These are phyloP conservation scores for Suillus americanus DNA, from an alignment of 768 basidiomycete genomes.

Conservation along the genomic window DNA sequence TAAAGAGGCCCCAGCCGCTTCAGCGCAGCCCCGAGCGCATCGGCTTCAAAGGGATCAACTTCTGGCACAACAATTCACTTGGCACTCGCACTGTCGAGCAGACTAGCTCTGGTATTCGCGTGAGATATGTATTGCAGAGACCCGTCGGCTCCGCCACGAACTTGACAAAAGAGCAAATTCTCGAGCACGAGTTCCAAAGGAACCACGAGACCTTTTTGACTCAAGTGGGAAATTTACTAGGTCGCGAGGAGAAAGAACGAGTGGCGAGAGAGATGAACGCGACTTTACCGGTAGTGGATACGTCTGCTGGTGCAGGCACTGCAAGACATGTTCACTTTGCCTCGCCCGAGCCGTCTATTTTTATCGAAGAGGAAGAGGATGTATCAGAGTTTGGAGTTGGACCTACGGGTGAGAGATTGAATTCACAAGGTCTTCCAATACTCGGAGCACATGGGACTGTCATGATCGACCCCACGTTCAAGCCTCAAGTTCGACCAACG, in stretches of 20 bases:
- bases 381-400: conserved; percentile 12
- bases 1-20: conserved; percentile 28
- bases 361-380: conserved; percentile 11
- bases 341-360: conserved; percentile 10
- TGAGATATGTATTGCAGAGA: conserved; percentile 22
- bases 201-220: conserved; percentile 18
- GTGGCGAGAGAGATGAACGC: conserved; percentile 11
- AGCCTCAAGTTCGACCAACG: background rate
- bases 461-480: conserved; percentile 9
- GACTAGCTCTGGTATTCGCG: background rate
- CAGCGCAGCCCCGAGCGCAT: conserved; percentile 29
- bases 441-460: conserved; percentile 19
- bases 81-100: conserved; percentile 14
- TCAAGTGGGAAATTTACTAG: conserved; percentile 21
- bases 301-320: conserved; percentile 3
- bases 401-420: conserved; percentile 20
- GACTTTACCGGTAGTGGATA: conserved; percentile 13
- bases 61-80: conserved; percentile 15
- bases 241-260: conserved; percentile 7
- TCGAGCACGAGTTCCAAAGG: background rate
- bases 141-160: conserved; percentile 22
- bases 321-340: conserved; percentile 9
- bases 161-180: conserved; percentile 9
- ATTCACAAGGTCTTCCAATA: conserved; percentile 18
- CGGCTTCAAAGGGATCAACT: conserved; percentile 27